These are phyloP conservation scores for Neospora caninum DNA, from an alignment of 169 alveolate genomes.

Conservation along the genomic window DNA sequence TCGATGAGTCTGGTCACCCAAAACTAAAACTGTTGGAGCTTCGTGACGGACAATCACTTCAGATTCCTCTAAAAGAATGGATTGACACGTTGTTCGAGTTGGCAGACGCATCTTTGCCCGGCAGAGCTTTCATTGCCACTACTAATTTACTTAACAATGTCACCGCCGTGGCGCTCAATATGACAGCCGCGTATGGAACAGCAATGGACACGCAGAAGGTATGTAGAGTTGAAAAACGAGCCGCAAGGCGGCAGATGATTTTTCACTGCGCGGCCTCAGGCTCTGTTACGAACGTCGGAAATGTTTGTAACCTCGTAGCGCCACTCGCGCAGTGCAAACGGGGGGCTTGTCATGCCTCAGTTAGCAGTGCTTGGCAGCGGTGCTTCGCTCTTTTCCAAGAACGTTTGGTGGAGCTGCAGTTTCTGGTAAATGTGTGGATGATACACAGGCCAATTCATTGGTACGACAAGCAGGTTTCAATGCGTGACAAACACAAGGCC, in stretches of 20 bases:
- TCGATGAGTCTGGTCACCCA: not conserved
- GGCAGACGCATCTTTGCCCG: not conserved
- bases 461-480: too few relatives aligned
- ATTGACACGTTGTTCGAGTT: not conserved
- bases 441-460: too few relatives aligned
- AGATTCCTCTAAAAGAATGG: not conserved
- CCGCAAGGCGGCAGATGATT: too few relatives aligned
- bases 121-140: not conserved
- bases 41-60: not conserved
- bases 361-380: too few relatives aligned
- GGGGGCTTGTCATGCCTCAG: too few relatives aligned
- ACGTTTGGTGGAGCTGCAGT: too few relatives aligned
- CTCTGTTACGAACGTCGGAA: not conserved
- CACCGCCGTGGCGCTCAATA: not conserved
- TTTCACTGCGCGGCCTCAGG: too few relatives aligned
- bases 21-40: too few relatives aligned
- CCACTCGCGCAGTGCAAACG: too few relatives aligned
- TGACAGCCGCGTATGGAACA: constrained; percentile 19
- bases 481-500: too few relatives aligned
- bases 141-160: not conserved
- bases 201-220: not conserved
- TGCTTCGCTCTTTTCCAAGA: too few relatives aligned
- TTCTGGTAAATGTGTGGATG: too few relatives aligned
- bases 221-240: not conserved
- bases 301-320: not conserved